Percentiles rank a stretch among this genome's conserved stretches.
Conservation (phyloP, 345 rosid species). For the Reutealis trisperma region DNA sequence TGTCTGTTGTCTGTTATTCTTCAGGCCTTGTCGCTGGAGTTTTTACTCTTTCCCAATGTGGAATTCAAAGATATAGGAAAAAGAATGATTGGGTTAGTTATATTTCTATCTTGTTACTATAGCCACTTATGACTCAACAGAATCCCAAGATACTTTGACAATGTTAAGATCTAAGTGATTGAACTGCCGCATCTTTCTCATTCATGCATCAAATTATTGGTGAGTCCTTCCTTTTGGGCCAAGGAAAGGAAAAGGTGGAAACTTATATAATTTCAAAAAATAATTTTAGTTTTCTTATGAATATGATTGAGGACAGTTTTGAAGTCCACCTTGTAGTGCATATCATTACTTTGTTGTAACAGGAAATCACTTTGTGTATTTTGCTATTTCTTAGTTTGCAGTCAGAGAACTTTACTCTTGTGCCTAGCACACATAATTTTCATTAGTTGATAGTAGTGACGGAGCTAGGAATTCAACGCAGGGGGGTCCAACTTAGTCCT, state of each 20-base stretch:
- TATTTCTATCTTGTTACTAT: background rate
- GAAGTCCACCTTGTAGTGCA: background rate
- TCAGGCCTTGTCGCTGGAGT: conserved; percentile 80
- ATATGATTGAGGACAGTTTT: background rate
- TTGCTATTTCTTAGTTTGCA: background rate
- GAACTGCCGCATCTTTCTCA: background rate
- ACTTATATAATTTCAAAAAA: no score
- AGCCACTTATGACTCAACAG: background rate
- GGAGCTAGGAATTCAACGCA: no score
- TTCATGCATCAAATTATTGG: background rate
- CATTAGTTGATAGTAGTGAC: no score
- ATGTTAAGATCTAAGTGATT: background rate
- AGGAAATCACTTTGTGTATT: background rate
- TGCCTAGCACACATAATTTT: background rate
- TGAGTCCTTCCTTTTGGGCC: no score
- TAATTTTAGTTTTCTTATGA: background rate
- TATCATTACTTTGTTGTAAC: background rate
- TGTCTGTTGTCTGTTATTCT: background rate
- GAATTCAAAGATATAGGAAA: conserved; percentile 61
- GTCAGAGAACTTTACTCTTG: background rate
- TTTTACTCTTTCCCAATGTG: conserved; percentile 60
- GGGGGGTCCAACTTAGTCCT: no score
- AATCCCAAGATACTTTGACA: background rate
- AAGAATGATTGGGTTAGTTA: conserved; percentile 74
- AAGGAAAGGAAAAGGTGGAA: background rate